These are phyloP conservation scores for Yamadazyma mexicana DNA, from an alignment of 1,139 yeast species.

Conservation along the genomic window DNA sequence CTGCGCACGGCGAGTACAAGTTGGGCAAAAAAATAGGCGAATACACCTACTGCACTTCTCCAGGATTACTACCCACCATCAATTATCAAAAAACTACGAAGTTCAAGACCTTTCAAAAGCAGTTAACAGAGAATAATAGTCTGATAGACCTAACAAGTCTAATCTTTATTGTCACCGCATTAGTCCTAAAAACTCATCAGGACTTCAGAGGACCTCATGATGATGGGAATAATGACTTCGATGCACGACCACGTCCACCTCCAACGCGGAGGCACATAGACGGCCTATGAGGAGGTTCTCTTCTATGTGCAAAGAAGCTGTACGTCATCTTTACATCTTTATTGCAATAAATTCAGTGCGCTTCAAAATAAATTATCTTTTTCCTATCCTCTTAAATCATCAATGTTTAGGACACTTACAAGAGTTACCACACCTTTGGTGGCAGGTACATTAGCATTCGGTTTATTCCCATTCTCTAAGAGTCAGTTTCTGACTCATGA, in stretches of 20 bases:
- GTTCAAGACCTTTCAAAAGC: slow-evolving; percentile 2
- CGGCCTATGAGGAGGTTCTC: too few species aligned
- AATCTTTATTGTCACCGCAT: slow-evolving; percentile 1
- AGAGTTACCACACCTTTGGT: slow-evolving; percentile 32
- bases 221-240: slow-evolving; percentile 1
- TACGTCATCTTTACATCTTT: too few species aligned
- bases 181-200: slow-evolving; percentile 6
- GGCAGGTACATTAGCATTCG: slow-evolving; percentile 50
- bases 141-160: not conserved
- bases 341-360: too few species aligned
- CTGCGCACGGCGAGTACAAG: slow-evolving; percentile 1
- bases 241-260: not conserved
- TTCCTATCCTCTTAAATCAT: not conserved
- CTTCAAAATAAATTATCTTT: not conserved
- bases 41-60: slow-evolving; percentile 2
- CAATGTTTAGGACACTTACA: slow-evolving; percentile 27
- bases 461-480: slow-evolving; percentile 43
- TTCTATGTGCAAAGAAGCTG: too few species aligned
- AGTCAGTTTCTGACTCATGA: slow-evolving; percentile 26
- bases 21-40: slow-evolving; percentile 5
- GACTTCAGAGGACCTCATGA: slow-evolving; percentile 1
- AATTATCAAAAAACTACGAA: slow-evolving; percentile 6
- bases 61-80: slow-evolving; percentile 2
- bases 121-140: not conserved
- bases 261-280: too few species aligned